These are phyloP conservation scores for Pseudogymnoascus sp. DNA, from an alignment of 2,329 filamentous ascomycete genomes.

Conservation along the genomic window DNA sequence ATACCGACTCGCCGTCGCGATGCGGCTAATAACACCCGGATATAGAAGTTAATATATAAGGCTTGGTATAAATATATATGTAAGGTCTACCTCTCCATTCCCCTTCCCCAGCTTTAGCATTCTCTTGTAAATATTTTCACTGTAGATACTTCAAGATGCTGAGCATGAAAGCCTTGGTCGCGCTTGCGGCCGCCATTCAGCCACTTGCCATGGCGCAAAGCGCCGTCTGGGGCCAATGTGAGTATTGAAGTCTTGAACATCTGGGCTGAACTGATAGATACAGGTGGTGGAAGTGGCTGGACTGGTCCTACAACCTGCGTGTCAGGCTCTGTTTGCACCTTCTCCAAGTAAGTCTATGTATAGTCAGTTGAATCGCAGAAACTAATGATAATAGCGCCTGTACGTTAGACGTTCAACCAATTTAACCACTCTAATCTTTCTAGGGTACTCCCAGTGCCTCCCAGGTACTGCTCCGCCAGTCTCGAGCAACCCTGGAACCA, in stretches of 20 bases:
- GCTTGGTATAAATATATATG: neutral
- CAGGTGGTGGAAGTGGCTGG: slow-evolving; percentile 28
- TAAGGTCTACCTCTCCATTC: neutral
- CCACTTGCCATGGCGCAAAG: neutral
- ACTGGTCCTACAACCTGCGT: slow-evolving; percentile 27
- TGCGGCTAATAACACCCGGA: neutral
- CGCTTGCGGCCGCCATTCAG: neutral
- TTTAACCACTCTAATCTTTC: neutral
- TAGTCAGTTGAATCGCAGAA: neutral
- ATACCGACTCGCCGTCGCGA: neutral
- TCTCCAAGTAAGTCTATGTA: slow-evolving; percentile 16
- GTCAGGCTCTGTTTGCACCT: slow-evolving; percentile 25
- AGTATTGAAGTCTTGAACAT: neutral
- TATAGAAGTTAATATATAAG: neutral
- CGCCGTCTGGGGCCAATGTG: slow-evolving; percentile 1
- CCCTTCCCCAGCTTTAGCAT: neutral
- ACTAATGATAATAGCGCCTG: neutral
- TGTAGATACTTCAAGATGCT: neutral
- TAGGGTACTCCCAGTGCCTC: slow-evolving; percentile 23
- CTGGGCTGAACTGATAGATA: neutral
- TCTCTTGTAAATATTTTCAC: neutral
- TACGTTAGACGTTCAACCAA: neutral
- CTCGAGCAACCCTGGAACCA: slow-evolving; percentile 4
- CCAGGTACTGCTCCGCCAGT: slow-evolving; percentile 11
- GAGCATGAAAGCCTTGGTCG: neutral